Conservation (phyloP, 2,329 filamentous ascomycete species). For the Ophiostoma triangulosporum region DNA sequence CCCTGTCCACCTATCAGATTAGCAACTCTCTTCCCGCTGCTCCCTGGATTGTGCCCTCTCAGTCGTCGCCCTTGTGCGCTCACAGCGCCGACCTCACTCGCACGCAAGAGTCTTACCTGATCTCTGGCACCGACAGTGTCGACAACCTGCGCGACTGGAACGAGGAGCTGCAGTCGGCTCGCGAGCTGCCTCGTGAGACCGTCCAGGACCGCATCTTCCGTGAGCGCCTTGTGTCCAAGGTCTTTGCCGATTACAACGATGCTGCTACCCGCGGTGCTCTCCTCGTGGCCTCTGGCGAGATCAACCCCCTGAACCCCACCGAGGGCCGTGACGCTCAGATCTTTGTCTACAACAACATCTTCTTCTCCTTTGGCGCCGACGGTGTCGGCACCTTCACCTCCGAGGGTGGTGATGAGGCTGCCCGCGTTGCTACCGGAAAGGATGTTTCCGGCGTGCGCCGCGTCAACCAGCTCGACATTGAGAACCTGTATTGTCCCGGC, state of each 20-base stretch:
- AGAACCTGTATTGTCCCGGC: slow-evolving; percentile 85
- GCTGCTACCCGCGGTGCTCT: slow-evolving; percentile 86
- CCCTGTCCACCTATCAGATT: slow-evolving; percentile 85
- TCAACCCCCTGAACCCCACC: slow-evolving; percentile 87
- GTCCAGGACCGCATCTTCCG: slow-evolving; percentile 94
- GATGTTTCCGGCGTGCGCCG: slow-evolving; percentile 88
- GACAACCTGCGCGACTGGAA: slow-evolving; percentile 97
- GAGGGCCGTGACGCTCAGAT: slow-evolving; percentile 90
- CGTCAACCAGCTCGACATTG: slow-evolving; percentile 94
- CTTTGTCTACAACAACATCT: slow-evolving; percentile 99
- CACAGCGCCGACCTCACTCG: slow-evolving; percentile 78
- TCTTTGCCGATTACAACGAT: slow-evolving; percentile 96
- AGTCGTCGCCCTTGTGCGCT: slow-evolving; percentile 47
- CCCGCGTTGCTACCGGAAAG: slow-evolving; percentile 89
- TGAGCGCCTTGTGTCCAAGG: slow-evolving; percentile 83
- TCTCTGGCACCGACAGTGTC: slow-evolving; percentile 82
- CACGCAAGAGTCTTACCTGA: slow-evolving; percentile 82
- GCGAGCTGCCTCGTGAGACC: slow-evolving; percentile 83
- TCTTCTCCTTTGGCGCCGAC: slow-evolving; percentile 96
- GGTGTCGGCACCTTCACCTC: slow-evolving; percentile 94
- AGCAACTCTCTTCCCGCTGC: slow-evolving; percentile 86
- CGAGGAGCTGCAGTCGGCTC: slow-evolving; percentile 94
- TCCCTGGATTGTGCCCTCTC: slow-evolving; percentile 75
- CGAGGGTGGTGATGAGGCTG: slow-evolving; percentile 92
- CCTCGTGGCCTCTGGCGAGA: slow-evolving; percentile 81